Percentiles rank a stretch among this genome's conserved stretches.
Evolutionary conservation across 2,329 filamentous ascomycete species (phyloP).

Genomic region (Neonectria punicea): DNA sequence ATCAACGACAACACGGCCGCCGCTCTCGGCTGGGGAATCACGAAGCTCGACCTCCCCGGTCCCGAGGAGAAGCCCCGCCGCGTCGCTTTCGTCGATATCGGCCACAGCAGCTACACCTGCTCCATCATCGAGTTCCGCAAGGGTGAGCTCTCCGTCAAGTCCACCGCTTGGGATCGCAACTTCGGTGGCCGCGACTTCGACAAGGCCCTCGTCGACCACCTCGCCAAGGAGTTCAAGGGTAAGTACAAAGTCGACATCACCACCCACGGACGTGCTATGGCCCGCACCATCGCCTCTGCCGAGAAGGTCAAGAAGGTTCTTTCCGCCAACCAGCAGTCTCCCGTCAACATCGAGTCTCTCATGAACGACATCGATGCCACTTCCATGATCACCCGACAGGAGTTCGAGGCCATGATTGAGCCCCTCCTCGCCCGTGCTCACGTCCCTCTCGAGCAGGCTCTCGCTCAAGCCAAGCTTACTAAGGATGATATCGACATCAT

Average conservation of each 20-base stretch:
- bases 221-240: constrained; percentile 94
- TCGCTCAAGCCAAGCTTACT: constrained; percentile 92
- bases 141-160: constrained; percentile 93
- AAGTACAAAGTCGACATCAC: constrained; percentile 98
- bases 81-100: constrained; percentile 93
- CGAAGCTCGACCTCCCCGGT: constrained; percentile 90
- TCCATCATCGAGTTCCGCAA: constrained; percentile 97
- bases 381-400: constrained; percentile 89
- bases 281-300: constrained; percentile 86
- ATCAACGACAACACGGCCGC: constrained; percentile 99
- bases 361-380: constrained; percentile 98
- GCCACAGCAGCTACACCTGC: constrained; percentile 94
- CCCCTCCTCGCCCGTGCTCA: constrained; percentile 81
- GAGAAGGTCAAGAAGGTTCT: constrained; percentile 99
- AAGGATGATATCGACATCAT: constrained; percentile 92
- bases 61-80: constrained; percentile 92
- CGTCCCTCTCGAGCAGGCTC: constrained; percentile 85
- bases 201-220: constrained; percentile 92
- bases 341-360: constrained; percentile 95
- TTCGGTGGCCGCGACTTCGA: constrained; percentile 98
- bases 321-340: constrained; percentile 92
- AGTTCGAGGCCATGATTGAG: constrained; percentile 90
- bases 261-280: constrained; percentile 87
- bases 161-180: constrained; percentile 92
- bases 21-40: constrained; percentile 96